These are phyloP conservation scores for Ogataea hybrid DNA, from an alignment of 1,139 yeast species.

Conservation along the genomic window DNA sequence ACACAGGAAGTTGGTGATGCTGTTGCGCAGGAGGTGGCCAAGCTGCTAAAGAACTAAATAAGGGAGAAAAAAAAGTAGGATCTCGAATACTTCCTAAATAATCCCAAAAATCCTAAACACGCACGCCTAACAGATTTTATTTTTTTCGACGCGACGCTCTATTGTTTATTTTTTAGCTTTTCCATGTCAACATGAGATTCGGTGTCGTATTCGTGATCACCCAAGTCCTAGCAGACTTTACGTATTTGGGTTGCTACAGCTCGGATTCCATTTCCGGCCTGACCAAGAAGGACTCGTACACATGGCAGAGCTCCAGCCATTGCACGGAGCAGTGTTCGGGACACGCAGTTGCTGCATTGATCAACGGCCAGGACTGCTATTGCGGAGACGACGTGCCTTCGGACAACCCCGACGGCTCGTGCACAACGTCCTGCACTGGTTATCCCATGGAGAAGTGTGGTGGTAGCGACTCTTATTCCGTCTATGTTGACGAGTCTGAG, in stretches of 20 bases:
- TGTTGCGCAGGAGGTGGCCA: conserved; percentile 66
- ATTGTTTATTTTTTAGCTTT: conserved; percentile 5
- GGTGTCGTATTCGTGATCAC: conserved; percentile 1
- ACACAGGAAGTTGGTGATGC: conserved; percentile 96
- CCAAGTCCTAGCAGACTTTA: conserved; percentile 14
- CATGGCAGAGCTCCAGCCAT: conserved; percentile 50
- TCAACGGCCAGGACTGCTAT: conserved; percentile 54
- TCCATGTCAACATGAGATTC: conserved; percentile 11
- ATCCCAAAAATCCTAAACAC: background rate
- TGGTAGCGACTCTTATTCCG: conserved; percentile 50
- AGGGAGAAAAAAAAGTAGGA: background rate
- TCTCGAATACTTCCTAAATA: background rate
- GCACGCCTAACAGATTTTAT: background rate
- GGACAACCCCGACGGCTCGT: conserved; percentile 36
- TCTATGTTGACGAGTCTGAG: conserved; percentile 39
- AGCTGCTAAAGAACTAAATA: conserved; percentile 38
- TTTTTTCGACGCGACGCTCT: conserved; percentile 10
- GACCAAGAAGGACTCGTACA: conserved; percentile 30
- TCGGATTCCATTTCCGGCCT: conserved; percentile 20
- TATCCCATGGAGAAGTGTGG: conserved; percentile 62
- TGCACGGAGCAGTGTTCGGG: conserved; percentile 49
- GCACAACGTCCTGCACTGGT: conserved; percentile 54
- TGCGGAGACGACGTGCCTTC: conserved; percentile 53
- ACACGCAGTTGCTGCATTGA: conserved; percentile 50
- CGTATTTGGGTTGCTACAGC: conserved; percentile 28